Evolutionary conservation across 192 early-diverging fungal genomes (phyloP).

Genomic region (Coemansia asiatica): DNA sequence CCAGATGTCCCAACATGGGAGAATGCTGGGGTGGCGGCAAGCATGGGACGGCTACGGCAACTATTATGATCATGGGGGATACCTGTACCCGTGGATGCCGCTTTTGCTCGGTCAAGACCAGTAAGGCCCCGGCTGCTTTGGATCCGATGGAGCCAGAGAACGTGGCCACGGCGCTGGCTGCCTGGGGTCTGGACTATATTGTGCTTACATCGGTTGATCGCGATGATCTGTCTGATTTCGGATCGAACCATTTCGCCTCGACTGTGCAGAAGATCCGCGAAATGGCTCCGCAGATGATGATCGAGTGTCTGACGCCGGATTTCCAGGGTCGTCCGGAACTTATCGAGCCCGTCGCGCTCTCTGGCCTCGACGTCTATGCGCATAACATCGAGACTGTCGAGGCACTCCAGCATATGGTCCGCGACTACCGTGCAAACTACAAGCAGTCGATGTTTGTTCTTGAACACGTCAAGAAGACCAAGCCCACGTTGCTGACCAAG

Average conservation of each 20-base stretch:
- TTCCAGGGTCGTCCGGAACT: conserved; percentile 76
- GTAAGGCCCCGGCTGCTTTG: conserved; percentile 74
- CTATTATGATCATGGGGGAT: conserved; percentile 99
- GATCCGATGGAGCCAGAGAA: conserved; percentile 91
- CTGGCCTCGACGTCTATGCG: conserved; percentile 96
- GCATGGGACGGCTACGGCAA: conserved; percentile 92
- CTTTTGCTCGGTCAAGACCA: conserved; percentile 98
- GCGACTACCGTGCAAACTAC: conserved; percentile 90
- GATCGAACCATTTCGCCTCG: conserved; percentile 88
- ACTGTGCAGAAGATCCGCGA: conserved; percentile 87
- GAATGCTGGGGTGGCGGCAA: conserved; percentile 99
- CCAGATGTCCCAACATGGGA: conserved; percentile 95
- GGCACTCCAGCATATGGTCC: conserved; percentile 80
- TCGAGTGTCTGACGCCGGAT: conserved; percentile 96
- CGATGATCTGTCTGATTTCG: conserved; percentile 92
- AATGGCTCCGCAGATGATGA: conserved; percentile 87
- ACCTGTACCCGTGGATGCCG: conserved; percentile 97
- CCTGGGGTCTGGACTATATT: conserved; percentile 96
- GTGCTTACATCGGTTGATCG: conserved; percentile 97
- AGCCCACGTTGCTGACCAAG: conserved; percentile 86
- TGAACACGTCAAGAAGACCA: conserved; percentile 79
- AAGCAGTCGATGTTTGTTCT: conserved; percentile 88
- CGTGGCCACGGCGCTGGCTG: conserved; percentile 86
- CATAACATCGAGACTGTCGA: conserved; percentile 99
- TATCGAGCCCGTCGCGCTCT: conserved; percentile 80